Conservation (phyloP, 2,329 filamentous ascomycete genomes). For the Alternaria viburni region DNA sequence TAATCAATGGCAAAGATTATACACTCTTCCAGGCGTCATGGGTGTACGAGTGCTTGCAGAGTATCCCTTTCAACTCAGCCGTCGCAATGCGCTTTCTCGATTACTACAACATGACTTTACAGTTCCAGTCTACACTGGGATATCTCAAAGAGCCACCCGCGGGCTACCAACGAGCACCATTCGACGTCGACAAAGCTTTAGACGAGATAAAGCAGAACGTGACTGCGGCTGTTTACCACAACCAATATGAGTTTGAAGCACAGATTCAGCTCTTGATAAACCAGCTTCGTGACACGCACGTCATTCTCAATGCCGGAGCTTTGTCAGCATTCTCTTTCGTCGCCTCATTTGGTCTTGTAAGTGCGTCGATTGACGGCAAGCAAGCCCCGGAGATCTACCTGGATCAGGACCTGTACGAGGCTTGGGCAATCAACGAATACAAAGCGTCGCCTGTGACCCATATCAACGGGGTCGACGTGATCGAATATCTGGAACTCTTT, state of each 20-base stretch:
- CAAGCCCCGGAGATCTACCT: slow-evolving; percentile 43
- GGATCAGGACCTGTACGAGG: slow-evolving; percentile 32
- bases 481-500: slow-evolving; percentile 30
- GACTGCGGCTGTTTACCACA: slow-evolving; percentile 35
- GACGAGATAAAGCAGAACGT: slow-evolving; percentile 34
- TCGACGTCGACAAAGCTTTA: slow-evolving; percentile 43
- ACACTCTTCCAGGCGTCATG: neutral
- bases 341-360: slow-evolving; percentile 30
- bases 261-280: slow-evolving; percentile 43
- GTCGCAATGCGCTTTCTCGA: slow-evolving; percentile 53
- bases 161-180: slow-evolving; percentile 51
- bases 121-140: slow-evolving; percentile 54
- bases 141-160: slow-evolving; percentile 51
- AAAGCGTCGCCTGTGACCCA: neutral
- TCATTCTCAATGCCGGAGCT: slow-evolving; percentile 31
- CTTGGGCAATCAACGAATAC: slow-evolving; percentile 22
- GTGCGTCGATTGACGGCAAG: slow-evolving; percentile 33
- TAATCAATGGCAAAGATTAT: neutral
- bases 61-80: slow-evolving; percentile 54
- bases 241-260: slow-evolving; percentile 50
- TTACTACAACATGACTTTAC: slow-evolving; percentile 55
- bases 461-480: slow-evolving; percentile 36
- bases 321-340: slow-evolving; percentile 33
- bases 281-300: slow-evolving; percentile 44
- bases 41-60: slow-evolving; percentile 47